Conservation (phyloP, 345 rosid genomes). For the Sisymbrium altissimum region DNA sequence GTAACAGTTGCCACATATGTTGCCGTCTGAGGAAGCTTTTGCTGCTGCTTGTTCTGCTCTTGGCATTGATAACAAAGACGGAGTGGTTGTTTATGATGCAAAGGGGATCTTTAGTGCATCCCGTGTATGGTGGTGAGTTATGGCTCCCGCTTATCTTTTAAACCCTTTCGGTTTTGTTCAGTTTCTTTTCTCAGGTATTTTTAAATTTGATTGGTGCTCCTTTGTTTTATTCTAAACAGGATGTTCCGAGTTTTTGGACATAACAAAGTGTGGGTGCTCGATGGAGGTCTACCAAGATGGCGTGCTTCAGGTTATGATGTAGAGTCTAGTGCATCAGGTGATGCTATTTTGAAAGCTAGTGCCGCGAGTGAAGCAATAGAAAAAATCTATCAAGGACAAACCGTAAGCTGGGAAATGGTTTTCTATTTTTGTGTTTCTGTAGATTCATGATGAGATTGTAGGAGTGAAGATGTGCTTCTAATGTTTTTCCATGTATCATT, state of each 20-base stretch:
- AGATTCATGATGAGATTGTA: neutral
- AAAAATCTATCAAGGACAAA: slow-evolving; percentile 84
- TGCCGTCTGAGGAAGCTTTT: slow-evolving; percentile 95
- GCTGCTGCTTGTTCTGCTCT: slow-evolving; percentile 96
- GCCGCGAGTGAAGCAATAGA: slow-evolving; percentile 97
- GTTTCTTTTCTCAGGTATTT: neutral
- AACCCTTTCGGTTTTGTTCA: neutral
- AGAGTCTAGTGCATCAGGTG: slow-evolving; percentile 96
- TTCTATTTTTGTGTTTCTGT: neutral
- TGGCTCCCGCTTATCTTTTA: neutral
- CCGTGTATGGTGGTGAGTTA: slow-evolving; percentile 98
- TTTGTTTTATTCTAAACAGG: slow-evolving; percentile 42
- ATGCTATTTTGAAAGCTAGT: slow-evolving; percentile 90
- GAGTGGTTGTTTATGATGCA: slow-evolving; percentile 94
- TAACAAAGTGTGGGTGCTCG: slow-evolving; percentile 84
- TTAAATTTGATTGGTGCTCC: slow-evolving; percentile 6
- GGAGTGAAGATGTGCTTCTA: neutral
- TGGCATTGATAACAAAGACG: slow-evolving; percentile 85
- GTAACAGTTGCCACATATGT: slow-evolving; percentile 92
- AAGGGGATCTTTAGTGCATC: slow-evolving; percentile 98
- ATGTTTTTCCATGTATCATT: neutral
- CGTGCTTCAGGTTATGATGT: slow-evolving; percentile 96
- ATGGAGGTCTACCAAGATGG: slow-evolving; percentile 99
- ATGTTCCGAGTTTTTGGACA: slow-evolving; percentile 97
- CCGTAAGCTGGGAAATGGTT: slow-evolving; percentile 46